Evolutionary conservation across 495 filamentous ascomycete species (phyloP).

Genomic region (Tuber microsphaerosporum): DNA sequence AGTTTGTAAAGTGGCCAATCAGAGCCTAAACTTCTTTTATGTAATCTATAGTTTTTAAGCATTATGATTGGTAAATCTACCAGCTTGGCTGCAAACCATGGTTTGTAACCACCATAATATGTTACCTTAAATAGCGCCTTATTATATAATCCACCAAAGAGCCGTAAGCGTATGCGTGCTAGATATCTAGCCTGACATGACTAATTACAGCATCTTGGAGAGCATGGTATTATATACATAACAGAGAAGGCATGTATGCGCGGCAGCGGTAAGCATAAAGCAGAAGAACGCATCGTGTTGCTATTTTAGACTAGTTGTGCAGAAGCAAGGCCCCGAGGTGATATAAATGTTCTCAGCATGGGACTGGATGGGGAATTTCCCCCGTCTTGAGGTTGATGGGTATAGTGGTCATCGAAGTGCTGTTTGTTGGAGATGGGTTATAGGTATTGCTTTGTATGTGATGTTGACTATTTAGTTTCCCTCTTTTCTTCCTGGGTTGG

Average conservation of each 20-base stretch:
- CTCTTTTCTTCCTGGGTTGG: not conserved
- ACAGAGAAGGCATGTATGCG: no score
- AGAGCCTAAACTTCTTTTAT: no score
- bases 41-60: no score
- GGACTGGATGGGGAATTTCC: not conserved
- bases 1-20: no score
- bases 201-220: not conserved
- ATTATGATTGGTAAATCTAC: no score
- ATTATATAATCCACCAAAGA: not conserved
- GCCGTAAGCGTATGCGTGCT: not conserved
- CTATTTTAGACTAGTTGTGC: not conserved
- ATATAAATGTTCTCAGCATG: not conserved
- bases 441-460: no score
- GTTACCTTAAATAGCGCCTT: no score
- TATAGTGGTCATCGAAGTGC: not conserved
- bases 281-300: not conserved
- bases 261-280: no score
- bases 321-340: not conserved
- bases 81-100: no score
- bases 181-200: not conserved
- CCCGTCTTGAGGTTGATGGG: not conserved
- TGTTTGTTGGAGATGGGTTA: not conserved
- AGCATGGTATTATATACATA: not conserved
- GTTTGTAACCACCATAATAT: no score
- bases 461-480: no score